Percentiles rank a stretch among this genome's conserved stretches.
Evolutionary conservation across 1,139 yeast species (phyloP).

Genomic region (Pichia sp.): DNA sequence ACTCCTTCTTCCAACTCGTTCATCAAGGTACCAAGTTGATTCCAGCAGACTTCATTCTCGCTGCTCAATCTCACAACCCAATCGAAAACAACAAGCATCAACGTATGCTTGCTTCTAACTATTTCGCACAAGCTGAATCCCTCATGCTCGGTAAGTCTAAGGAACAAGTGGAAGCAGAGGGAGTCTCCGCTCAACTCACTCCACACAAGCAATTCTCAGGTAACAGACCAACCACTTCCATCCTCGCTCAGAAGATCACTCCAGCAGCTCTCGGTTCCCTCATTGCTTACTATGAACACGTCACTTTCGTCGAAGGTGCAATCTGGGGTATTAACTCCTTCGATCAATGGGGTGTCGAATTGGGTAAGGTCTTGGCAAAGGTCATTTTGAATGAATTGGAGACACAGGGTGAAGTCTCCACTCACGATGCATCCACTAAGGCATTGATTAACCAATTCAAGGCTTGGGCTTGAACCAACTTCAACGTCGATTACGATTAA

Average conservation of each 20-base stretch:
- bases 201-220: slow-evolving; percentile 97
- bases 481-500: no score
- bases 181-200: slow-evolving; percentile 75
- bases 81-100: slow-evolving; percentile 91
- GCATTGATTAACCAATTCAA: slow-evolving; percentile 93
- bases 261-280: slow-evolving; percentile 94
- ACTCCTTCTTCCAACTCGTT: slow-evolving; percentile 97
- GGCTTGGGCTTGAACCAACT: slow-evolving; percentile 72
- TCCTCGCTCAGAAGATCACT: slow-evolving; percentile 89
- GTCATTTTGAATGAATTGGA: slow-evolving; percentile 86
- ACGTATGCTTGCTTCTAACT: slow-evolving; percentile 95
- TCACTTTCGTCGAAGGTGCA: slow-evolving; percentile 97
- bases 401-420: slow-evolving; percentile 43
- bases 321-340: slow-evolving; percentile 98
- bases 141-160: slow-evolving; percentile 93
- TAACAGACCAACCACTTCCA: slow-evolving; percentile 98
- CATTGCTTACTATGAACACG: slow-evolving; percentile 96
- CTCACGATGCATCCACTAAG: slow-evolving; percentile 88
- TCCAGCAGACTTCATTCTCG: slow-evolving; percentile 93
- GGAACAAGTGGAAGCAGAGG: slow-evolving; percentile 80
- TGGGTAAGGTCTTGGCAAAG: slow-evolving; percentile 97
- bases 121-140: slow-evolving; percentile 98
- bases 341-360: slow-evolving; percentile 99
- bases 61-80: slow-evolving; percentile 98
- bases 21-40: slow-evolving; percentile 98